Evolutionary conservation across 1,139 yeast species (phyloP).

Genomic region (Pichia sp.): DNA sequence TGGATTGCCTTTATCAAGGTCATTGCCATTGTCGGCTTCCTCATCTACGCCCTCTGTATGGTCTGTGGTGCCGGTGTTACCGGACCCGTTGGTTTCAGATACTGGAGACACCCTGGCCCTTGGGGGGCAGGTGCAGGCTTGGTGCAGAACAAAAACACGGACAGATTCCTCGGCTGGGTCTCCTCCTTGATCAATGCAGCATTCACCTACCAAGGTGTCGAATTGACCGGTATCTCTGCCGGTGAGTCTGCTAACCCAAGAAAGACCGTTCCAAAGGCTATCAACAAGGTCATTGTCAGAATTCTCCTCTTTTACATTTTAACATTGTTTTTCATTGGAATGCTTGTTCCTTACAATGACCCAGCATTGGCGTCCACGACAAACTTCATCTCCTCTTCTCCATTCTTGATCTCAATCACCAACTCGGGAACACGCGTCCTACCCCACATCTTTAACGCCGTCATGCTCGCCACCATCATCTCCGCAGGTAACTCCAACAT

Average conservation of each 20-base stretch:
- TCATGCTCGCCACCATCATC: constrained; percentile 60
- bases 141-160: constrained; percentile 45
- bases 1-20: constrained; percentile 63
- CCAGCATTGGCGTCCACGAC: constrained; percentile 32
- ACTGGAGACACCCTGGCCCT: constrained; percentile 93
- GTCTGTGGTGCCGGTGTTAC: constrained; percentile 43
- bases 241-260: constrained; percentile 86
- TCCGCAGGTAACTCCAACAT: constrained; percentile 83
- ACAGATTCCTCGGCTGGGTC: constrained; percentile 60
- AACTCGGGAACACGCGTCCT: constrained; percentile 67
- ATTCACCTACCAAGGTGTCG: constrained; percentile 76
- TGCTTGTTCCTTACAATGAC: constrained; percentile 77
- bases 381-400: constrained; percentile 42
- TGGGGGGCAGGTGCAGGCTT: constrained; percentile 55
- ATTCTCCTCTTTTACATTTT: constrained; percentile 76
- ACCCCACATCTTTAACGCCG: constrained; percentile 73
- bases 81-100: constrained; percentile 71
- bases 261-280: constrained; percentile 78
- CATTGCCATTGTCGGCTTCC: constrained; percentile 49
- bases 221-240: constrained; percentile 81
- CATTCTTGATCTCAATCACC: constrained; percentile 53
- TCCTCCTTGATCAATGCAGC: constrained; percentile 56
- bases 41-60: constrained; percentile 43
- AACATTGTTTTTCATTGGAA: constrained; percentile 75
- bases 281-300: constrained; percentile 75